Base-by-base conservation (phyloP, 2,329 filamentous ascomycete genomes). In the Fusarium nodosum region DNA sequence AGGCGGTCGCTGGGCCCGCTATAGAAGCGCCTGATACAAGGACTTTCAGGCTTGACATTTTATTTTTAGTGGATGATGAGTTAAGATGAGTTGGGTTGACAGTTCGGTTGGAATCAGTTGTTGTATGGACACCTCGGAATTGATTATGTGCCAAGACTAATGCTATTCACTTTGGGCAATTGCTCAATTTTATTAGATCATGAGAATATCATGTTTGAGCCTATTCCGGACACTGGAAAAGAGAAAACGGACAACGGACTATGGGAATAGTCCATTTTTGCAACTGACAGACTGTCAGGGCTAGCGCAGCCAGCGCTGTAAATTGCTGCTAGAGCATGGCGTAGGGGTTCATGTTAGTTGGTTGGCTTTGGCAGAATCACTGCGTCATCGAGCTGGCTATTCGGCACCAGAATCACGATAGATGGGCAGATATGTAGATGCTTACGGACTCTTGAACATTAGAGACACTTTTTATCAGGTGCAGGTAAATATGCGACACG, bases 1-100 rank as follows among this genome's bases (percentile, higher is more conserved):
- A 76, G 3, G 75, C 75, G 10, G 72, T 66, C 7, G 74, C 72
- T 15, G 75, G 76, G 10, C 77, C 77, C 13, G 75, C 77, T 56
- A 78, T 77, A 54, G 75, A 77, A 18, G 76, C 77, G 26, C 76
- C 77, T 7, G 75, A 72, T 15, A 78, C 67, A n/a, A 78, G 75
- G 13, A 78, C 36, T 63, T 46, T 64, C 8, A 74, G 48, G 7
- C 65, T 47, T 7, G 69, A 64, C 72, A 74, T 74, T 57, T 28
- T 18, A 24, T 30, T 36, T 2, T 7, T 15, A 5, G 30, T 30
- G 18, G 10, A 22, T 30, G 3, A 38, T 28, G 7, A n/a, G 20
- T 11, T n/a, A 7, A 18, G 2, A 30, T 28, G 7, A n/a, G 20
- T 11, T n/a, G 12, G 12, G 22, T 33, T 31, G 5, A 48, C 26